Percentiles rank a stretch among this genome's conserved stretches.
Conservation (phyloP, 2,329 filamentous ascomycete genomes). For the Fusarium longipes region DNA sequence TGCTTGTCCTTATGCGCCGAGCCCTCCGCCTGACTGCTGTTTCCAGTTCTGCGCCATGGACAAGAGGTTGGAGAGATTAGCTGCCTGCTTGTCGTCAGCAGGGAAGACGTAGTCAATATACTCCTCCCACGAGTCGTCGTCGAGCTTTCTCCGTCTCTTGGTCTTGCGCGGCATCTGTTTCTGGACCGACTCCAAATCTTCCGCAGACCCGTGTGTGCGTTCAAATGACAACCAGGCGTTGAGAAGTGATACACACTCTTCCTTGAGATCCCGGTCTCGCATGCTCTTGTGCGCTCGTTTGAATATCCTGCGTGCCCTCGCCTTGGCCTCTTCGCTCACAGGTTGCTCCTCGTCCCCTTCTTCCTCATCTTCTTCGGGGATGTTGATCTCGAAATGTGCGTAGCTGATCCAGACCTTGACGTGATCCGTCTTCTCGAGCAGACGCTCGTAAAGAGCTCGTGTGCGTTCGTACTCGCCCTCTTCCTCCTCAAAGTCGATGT, state of each 20-base stretch:
- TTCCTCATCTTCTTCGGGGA: slow-evolving; percentile 77
- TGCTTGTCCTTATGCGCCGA: slow-evolving; percentile 42
- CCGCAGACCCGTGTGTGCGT: slow-evolving; percentile 78
- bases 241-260: slow-evolving; percentile 91
- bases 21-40: slow-evolving; percentile 65
- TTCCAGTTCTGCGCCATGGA: slow-evolving; percentile 92
- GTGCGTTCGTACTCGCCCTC: slow-evolving; percentile 90
- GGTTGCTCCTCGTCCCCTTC: slow-evolving; percentile 71
- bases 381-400: slow-evolving; percentile 97
- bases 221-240: slow-evolving; percentile 95
- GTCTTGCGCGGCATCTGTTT: slow-evolving; percentile 93
- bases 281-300: slow-evolving; percentile 85
- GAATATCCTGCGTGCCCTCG: slow-evolving; percentile 84
- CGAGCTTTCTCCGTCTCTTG: slow-evolving; percentile 91
- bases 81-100: slow-evolving; percentile 87
- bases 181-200: slow-evolving; percentile 84
- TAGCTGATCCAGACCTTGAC: slow-evolving; percentile 99
- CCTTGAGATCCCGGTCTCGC: slow-evolving; percentile 90
- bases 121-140: slow-evolving; percentile 93
- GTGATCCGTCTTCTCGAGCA: slow-evolving; percentile 95
- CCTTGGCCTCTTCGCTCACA: slow-evolving; percentile 85
- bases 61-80: slow-evolving; percentile 84
- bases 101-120: slow-evolving; percentile 98
- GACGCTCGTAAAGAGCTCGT: slow-evolving; percentile 84
- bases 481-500: slow-evolving; percentile 98